Evolutionary conservation across 2,329 filamentous ascomycete genomes (phyloP).

Genomic region (Aureobasidium melanogenum): DNA sequence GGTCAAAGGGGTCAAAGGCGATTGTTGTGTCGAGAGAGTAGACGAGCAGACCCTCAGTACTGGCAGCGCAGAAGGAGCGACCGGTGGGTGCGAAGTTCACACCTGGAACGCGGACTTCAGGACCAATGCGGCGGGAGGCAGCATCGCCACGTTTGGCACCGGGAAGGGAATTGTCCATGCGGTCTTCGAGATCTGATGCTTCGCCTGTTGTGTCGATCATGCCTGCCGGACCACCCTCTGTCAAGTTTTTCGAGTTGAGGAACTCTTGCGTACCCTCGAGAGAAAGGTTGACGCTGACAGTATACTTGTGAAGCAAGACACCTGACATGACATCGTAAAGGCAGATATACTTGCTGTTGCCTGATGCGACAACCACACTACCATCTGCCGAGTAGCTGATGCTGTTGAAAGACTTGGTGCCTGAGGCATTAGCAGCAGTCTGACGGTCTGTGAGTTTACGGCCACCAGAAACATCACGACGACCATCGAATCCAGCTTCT

Average conservation of each 20-base stretch:
- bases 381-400: constrained; percentile 91
- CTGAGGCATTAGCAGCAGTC: constrained; percentile 81
- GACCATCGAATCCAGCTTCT: constrained; percentile 75
- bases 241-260: constrained; percentile 83
- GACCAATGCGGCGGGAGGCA: constrained; percentile 63
- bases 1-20: constrained; percentile 90
- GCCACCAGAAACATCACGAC: constrained; percentile 86
- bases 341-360: constrained; percentile 98
- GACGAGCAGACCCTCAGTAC: constrained; percentile 86
- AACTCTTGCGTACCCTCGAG: constrained; percentile 95
- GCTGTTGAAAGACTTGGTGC: constrained; percentile 82
- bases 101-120: constrained; percentile 76
- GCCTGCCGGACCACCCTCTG: constrained; percentile 75
- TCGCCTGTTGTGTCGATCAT: constrained; percentile 86
- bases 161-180: constrained; percentile 69
- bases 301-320: constrained; percentile 88
- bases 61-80: constrained; percentile 85
- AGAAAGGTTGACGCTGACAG: constrained; percentile 90
- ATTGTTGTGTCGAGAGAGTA: constrained; percentile 81
- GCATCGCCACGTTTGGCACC: constrained; percentile 84
- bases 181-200: constrained; percentile 78
- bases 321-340: constrained; percentile 91
- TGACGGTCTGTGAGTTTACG: constrained; percentile 79
- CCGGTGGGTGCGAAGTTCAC: constrained; percentile 86
- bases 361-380: constrained; percentile 77